Base-by-base conservation (phyloP, 2,329 filamentous ascomycete species). In the Amylocarpus encephaloides region DNA sequence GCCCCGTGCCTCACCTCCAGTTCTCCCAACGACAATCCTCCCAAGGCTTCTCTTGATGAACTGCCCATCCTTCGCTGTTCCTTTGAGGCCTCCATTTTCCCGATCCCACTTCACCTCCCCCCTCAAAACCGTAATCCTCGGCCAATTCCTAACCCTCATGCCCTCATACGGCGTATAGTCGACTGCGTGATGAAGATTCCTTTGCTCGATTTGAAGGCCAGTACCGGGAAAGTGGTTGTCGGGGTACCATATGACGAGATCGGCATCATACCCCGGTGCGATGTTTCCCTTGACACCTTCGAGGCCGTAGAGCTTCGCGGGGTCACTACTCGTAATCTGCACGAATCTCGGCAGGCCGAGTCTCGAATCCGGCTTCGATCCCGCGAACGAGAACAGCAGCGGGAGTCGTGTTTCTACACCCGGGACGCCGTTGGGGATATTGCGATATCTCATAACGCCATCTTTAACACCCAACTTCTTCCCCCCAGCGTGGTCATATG, bases 151-250 rank as follows among this genome's bases (percentile, higher is more conserved):
- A 5, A 61, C 53, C 2, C 34, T 51, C 57, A 58, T 58, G 0
- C 57, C 55, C 36, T 59, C 59, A 50, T 55, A 61, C 2, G 57
- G 59, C 1, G 55, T 59, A 49, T 61, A 61, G 46, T 61, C 59
- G 19, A 61, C 57, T 16, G 52, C 51, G 43, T 61, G 57, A 52
- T 61, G 55, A 33, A 61, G 34, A 33, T 52, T 56, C 41, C 46
- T 49, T 39, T 59, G 55, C 26, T 54, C 30, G 38, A 60, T 58
- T 30, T 46, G 35, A 5, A 57, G 47, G 1, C 49, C 52, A 3
- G 46, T 43, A 26, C 42, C 48, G 1, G 22, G 22, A 5, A 57
- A 7, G 3, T 55, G 52, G 9, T 3, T 40, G 15, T 59, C 57
- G 5, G 48, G 51, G 49, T 61, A 59, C 59, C 57, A 61, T 39